These are phyloP conservation scores for Syzygium syzygioides DNA, from an alignment of 441 rosid genomes.

Conservation along the genomic window DNA sequence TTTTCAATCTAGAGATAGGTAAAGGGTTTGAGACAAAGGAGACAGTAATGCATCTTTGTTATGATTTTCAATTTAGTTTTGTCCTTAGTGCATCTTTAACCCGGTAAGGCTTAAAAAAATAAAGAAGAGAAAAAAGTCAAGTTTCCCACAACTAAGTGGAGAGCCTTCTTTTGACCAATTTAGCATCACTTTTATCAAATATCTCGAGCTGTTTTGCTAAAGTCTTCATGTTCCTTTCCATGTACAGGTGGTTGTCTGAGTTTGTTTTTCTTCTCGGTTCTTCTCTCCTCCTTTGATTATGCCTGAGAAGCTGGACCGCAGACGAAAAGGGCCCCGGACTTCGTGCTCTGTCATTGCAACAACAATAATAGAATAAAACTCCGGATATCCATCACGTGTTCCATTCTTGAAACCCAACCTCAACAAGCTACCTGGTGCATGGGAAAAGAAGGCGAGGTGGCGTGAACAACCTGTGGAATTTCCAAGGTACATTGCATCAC, in stretches of 20 bases:
- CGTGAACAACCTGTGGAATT: slow-evolving; percentile 22
- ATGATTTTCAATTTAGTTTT: slow-evolving; percentile 7
- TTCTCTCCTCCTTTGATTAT: slow-evolving; percentile 8
- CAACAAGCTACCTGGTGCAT: slow-evolving; percentile 57
- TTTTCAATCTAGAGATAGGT: neutral
- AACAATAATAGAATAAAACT: slow-evolving; percentile 4
- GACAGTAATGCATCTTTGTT: slow-evolving; percentile 3
- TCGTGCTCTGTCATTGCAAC: slow-evolving; percentile 13
- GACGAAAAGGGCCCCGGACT: slow-evolving; percentile 19
- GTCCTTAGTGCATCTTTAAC: neutral
- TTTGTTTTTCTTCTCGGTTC: slow-evolving; percentile 11
- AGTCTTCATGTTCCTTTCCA: slow-evolving; percentile 7
- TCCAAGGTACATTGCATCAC: slow-evolving; percentile 35
- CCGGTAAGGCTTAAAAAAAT: neutral
- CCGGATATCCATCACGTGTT: slow-evolving; percentile 44
- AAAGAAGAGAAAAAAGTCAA: slow-evolving; percentile 24
- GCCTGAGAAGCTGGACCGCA: slow-evolving; percentile 7
- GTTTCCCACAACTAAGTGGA: slow-evolving; percentile 28
- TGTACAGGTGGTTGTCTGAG: slow-evolving; percentile 5
- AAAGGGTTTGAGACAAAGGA: slow-evolving; percentile 3
- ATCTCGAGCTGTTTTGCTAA: neutral
- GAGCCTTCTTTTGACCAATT: slow-evolving; percentile 35
- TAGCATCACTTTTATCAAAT: neutral
- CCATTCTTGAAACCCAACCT: slow-evolving; percentile 41
- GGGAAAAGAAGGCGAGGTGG: slow-evolving; percentile 17